Conservation (phyloP, 176 grass and related monocot genomes). For the Themeda triandra region DNA sequence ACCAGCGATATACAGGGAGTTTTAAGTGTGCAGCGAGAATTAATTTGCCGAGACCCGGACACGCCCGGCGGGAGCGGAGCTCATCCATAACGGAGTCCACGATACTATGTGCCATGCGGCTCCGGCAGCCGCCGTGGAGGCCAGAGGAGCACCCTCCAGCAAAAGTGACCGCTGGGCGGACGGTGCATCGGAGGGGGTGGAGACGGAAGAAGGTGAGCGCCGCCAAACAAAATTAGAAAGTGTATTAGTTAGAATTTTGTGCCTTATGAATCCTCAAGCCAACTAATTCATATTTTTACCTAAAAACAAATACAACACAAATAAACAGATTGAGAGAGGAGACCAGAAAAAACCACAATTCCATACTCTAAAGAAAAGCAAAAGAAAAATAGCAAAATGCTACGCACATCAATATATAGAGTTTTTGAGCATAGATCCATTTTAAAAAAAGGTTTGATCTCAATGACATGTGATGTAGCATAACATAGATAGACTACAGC, state of each 20-base stretch:
- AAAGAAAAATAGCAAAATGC: neutral
- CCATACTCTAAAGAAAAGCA: neutral
- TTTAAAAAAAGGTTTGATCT: neutral
- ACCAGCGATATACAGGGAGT: neutral
- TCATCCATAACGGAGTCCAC: constrained; percentile 65
- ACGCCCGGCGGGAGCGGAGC: constrained; percentile 41
- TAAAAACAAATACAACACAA: neutral
- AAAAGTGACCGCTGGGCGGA: neutral
- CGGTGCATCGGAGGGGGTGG: constrained; percentile 31
- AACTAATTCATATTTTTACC: too few species aligned
- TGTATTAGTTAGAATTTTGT: neutral
- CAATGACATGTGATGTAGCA: neutral
- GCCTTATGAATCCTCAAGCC: neutral
- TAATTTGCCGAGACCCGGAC: constrained; percentile 58
- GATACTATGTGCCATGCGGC: constrained; percentile 40
- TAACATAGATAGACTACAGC: neutral
- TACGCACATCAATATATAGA: neutral
- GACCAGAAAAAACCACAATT: neutral
- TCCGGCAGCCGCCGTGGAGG: constrained; percentile 11
- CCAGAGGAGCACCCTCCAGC: constrained; percentile 8
- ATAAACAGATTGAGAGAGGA: constrained; percentile 4
- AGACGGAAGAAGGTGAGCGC: constrained; percentile 50
- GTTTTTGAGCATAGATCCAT: neutral
- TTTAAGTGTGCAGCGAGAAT: neutral
- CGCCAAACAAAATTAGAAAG: neutral